These are phyloP conservation scores for Chaetomium tenue DNA, from an alignment of 495 filamentous ascomycete species.

Conservation along the genomic window DNA sequence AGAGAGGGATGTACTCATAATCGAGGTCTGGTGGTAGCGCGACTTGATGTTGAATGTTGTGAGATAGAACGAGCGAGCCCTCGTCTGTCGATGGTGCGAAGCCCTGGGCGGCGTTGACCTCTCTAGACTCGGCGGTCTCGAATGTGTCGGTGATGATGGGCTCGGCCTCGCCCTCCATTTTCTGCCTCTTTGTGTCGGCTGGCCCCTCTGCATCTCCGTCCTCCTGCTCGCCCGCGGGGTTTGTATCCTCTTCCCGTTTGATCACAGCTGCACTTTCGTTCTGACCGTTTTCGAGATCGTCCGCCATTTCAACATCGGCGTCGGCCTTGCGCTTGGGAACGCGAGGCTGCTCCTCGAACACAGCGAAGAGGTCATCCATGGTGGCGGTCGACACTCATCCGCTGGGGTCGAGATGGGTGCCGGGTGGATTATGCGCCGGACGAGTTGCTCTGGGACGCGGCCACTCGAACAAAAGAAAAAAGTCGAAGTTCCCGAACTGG, in stretches of 20 bases:
- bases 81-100: slow-evolving; percentile 64
- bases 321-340: slow-evolving; percentile 71
- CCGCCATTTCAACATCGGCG: slow-evolving; percentile 58
- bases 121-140: slow-evolving; percentile 90
- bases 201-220: slow-evolving; percentile 29
- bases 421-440: background rate
- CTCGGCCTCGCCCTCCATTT: slow-evolving; percentile 68
- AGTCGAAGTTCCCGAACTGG: slow-evolving; percentile 6
- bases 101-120: slow-evolving; percentile 79
- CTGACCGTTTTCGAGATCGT: slow-evolving; percentile 31
- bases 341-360: slow-evolving; percentile 69
- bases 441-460: background rate
- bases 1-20: slow-evolving; percentile 90
- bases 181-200: slow-evolving; percentile 64
- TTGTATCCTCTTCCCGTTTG: slow-evolving; percentile 10
- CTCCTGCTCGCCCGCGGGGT: slow-evolving; percentile 22
- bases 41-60: slow-evolving; percentile 98
- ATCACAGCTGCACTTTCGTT: background rate
- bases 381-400: slow-evolving; percentile 20
- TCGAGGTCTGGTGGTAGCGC: slow-evolving; percentile 77
- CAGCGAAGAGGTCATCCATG: slow-evolving; percentile 84
- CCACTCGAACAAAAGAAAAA: slow-evolving; percentile 16
- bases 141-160: slow-evolving; percentile 91
- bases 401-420: background rate
- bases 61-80: slow-evolving; percentile 73